These are phyloP conservation scores for Cryptococcus depauperatus DNA, from an alignment of 1,284 basidiomycete genomes.

Conservation along the genomic window DNA sequence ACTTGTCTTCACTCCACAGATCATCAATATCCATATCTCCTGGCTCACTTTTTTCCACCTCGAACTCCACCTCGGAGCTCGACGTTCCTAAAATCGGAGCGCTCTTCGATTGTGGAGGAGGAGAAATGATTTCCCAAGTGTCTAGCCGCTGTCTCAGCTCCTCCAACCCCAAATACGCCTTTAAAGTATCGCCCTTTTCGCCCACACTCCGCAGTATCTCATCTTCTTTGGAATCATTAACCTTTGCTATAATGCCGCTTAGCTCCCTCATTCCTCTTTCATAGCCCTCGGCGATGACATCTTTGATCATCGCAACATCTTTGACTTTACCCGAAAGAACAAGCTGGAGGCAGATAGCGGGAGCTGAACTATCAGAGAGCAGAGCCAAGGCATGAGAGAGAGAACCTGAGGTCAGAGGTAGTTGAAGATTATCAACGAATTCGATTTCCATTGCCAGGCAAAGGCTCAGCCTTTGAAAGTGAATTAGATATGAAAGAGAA, in stretches of 20 bases:
- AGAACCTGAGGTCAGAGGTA: neutral
- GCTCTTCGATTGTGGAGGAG: neutral
- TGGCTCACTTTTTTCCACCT: neutral
- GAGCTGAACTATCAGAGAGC: constrained; percentile 6
- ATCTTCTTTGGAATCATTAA: neutral
- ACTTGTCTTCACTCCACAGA: constrained; percentile 60
- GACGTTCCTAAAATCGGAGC: no score
- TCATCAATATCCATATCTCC: constrained; percentile 42
- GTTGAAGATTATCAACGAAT: constrained; percentile 6
- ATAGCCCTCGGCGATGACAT: constrained; percentile 7
- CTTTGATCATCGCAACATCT: neutral
- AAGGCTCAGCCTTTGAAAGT: neutral
- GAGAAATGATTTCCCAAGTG: constrained; percentile 10
- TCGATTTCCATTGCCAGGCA: neutral
- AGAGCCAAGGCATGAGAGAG: constrained; percentile 3
- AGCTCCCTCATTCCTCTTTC: constrained; percentile 1
- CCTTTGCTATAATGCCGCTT: neutral
- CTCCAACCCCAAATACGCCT: constrained; percentile 4
- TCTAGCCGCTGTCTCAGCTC: constrained; percentile 8
- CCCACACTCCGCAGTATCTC: constrained; percentile 1
- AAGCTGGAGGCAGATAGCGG: constrained; percentile 3
- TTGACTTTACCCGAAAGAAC: constrained; percentile 4
- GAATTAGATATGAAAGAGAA: neutral
- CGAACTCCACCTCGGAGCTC: neutral
- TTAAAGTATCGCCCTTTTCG: constrained; percentile 1